These are phyloP conservation scores for Corylus heterophylla DNA, from an alignment of 306 rosid species.

Conservation along the genomic window DNA sequence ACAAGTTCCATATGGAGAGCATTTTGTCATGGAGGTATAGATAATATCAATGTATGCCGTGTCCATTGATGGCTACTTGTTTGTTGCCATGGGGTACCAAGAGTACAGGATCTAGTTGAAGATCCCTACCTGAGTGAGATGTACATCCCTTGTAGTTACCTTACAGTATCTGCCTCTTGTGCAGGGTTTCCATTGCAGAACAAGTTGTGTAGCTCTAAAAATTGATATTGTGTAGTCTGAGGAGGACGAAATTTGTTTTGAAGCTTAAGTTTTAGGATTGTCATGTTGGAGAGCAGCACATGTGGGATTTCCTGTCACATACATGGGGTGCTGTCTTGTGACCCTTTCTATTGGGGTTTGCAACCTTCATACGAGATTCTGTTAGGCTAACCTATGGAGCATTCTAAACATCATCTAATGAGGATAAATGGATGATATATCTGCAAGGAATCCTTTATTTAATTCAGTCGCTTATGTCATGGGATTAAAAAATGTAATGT, in stretches of 20 bases:
- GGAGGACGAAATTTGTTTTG: not conserved
- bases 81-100: not conserved
- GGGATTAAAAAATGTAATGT: not conserved
- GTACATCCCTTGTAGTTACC: not conserved
- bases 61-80: not conserved
- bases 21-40: not conserved
- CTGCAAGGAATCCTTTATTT: not conserved
- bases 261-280: not conserved
- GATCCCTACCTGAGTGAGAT: not conserved
- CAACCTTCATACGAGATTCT: not conserved
- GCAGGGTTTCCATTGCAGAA: not conserved
- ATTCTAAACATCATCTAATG: not conserved
- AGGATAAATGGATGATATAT: not conserved
- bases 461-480: not conserved
- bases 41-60: not conserved
- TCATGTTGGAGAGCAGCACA: not conserved
- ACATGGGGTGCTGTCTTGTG: not conserved
- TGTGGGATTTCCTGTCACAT: not conserved
- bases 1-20: not conserved
- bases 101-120: not conserved
- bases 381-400: not conserved
- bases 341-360: not conserved
- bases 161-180: not conserved
- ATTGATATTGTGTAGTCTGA: not conserved
- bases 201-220: not conserved